Percentiles rank a stretch among this genome's conserved stretches.
These are phyloP conservation scores for Aplosporella prunicola DNA, from an alignment of 2,329 filamentous ascomycete species.

Conservation along the genomic window DNA sequence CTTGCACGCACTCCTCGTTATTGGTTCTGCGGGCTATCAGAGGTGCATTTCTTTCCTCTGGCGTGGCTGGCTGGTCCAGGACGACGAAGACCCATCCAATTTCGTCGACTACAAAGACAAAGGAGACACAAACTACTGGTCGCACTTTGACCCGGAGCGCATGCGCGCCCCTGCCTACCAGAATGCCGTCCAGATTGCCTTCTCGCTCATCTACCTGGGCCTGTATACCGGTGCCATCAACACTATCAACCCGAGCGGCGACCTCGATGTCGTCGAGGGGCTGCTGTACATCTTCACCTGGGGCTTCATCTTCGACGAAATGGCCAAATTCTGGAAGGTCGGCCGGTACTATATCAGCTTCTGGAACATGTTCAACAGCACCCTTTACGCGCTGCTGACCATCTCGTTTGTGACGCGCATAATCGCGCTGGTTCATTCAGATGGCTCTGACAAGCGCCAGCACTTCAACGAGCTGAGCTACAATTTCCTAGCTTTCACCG, in stretches of 20 bases:
- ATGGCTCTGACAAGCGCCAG: slow-evolving; percentile 40
- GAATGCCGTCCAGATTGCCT: slow-evolving; percentile 76
- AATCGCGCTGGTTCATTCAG: slow-evolving; percentile 59
- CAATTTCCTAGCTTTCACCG: slow-evolving; percentile 85
- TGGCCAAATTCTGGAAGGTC: slow-evolving; percentile 86
- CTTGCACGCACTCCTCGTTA: slow-evolving; percentile 77
- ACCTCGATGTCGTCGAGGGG: slow-evolving; percentile 74
- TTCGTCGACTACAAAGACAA: slow-evolving; percentile 84
- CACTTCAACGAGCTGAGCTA: slow-evolving; percentile 76
- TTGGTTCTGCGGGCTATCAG: slow-evolving; percentile 88
- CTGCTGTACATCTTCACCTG: slow-evolving; percentile 85
- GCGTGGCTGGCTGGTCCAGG: slow-evolving; percentile 94
- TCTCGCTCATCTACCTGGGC: slow-evolving; percentile 72
- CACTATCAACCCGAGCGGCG: slow-evolving; percentile 76
- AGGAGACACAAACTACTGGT: slow-evolving; percentile 65
- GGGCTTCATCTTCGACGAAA: slow-evolving; percentile 82
- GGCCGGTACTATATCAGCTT: slow-evolving; percentile 86
- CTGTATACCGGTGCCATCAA: slow-evolving; percentile 90
- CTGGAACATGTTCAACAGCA: slow-evolving; percentile 91
- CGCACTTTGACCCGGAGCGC: slow-evolving; percentile 84
- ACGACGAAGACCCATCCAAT: slow-evolving; percentile 78
- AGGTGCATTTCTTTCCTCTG: slow-evolving; percentile 91
- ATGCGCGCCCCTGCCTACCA: slow-evolving; percentile 91
- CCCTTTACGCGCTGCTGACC: slow-evolving; percentile 69
- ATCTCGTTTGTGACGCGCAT: slow-evolving; percentile 72